Evolutionary conservation across 176 grass and related monocot genomes (phyloP), one percentile per base, ranked within the genome.

Genomic region (Oryza punctata): DNA sequence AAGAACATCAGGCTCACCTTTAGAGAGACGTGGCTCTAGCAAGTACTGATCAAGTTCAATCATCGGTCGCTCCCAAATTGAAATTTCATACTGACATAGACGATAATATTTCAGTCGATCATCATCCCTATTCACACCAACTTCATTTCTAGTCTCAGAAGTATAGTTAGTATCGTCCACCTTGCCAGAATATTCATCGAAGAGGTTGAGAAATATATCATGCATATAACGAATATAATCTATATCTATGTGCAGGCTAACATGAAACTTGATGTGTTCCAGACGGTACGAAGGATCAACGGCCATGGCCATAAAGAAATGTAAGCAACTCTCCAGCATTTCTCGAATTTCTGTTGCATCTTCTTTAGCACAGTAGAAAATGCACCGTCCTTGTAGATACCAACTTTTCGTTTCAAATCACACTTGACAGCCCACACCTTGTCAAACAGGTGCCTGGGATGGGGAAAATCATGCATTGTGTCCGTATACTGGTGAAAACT

Each of bases 251-350:
- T 3, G 14, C 4, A 16, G 47, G 14, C 50, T 5, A n/a, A n/a
- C 63, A 10, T 13, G 44, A 71, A 12, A 16, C 5, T 23, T 67
- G 69, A 83, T 25, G 32, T 10, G 18, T 41, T 83, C 4, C 74
- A 88, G 41, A 52, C 59, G 18, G 59, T 57, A 33, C 11, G 37
- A 28, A 73, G 80, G 86, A 78, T 83, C 57, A 59, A 83, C 77
- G 23, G 57, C 12, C 25, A 84, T 19, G 25, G 32, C 68, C 68
- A 84, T 32, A 52, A 57, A 78, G 25, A 65, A 69, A 85, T 85
- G 70, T 21, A 85, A 80, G 82, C 59, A 85, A 37, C 77, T 63
- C 75, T 73, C 70, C 70, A 80, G 41, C 25, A 7, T 75, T 85
- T 23, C 49, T 69, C 12, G 16, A 89, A 76, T 65, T 85, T 81